Evolutionary conservation across 1,284 basidiomycete genomes (phyloP), one percentile per base, ranked within the genome.

Genomic region (Puccinia horiana): DNA sequence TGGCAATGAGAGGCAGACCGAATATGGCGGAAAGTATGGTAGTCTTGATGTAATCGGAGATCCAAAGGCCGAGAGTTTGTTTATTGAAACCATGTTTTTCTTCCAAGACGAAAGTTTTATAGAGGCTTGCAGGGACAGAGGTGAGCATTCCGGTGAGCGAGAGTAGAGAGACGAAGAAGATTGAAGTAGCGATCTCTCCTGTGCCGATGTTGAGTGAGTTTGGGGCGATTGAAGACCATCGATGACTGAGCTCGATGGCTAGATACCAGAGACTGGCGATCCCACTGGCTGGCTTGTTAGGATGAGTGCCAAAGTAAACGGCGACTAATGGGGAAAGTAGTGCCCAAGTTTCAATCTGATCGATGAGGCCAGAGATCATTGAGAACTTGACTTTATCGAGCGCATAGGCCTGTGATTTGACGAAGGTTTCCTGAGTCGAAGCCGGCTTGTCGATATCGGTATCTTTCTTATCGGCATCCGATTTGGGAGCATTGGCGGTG

Each of bases 71-170:
- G 0, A 90, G 90, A 0, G 94, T 94, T 23, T 92, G 94, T 89
- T 98, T 98, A 90, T 98, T 98, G 90, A 98, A 98, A 0, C 95
- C 96, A 85, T 98, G 94, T 84, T 92, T 92, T 87, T 97, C 93
- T 88, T 99, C 97, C 63, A 99, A 89, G 16, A 96, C 93, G 87
- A 99, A 99, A 2, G 94, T 96, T 83, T 91, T 91, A 88, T 97
- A 98, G 52, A 92, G 89, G 40, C 93, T 87, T 73, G 94, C 88
- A 9, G 95, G 94, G 14, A 94, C 88, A 0, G 91, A 89, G 0
- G 93, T 92, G 16, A 92, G 84, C 52, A 86, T 85, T 18, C 86
- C 79, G 76, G 87, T 83, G 80, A 93, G 86, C 83, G 91, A 91
- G 49, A 95, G 87, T 40, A 92, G 85, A 67, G 90, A 91, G 14